Conservation (phyloP, 2,329 filamentous ascomycete genomes). For the Alternaria sp. region DNA sequence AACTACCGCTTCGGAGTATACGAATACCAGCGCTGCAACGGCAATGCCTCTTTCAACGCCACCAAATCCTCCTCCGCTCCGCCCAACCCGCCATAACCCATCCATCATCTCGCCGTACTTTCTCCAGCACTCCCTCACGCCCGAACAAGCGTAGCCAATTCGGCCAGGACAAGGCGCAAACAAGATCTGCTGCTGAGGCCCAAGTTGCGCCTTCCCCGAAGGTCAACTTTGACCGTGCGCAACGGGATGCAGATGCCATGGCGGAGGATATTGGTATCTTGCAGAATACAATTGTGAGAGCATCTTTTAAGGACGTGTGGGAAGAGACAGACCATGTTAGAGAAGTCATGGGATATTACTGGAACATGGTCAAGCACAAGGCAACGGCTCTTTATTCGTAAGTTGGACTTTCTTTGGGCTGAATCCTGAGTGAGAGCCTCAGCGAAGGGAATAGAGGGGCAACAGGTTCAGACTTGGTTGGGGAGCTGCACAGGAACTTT, state of each 20-base stretch:
- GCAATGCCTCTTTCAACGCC: slow-evolving; percentile 40
- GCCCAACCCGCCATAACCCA: slow-evolving; percentile 12
- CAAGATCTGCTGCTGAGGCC: slow-evolving; percentile 14
- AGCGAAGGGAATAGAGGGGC: background rate
- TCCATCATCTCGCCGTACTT: slow-evolving; percentile 22
- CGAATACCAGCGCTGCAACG: slow-evolving; percentile 35
- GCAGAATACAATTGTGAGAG: slow-evolving; percentile 32
- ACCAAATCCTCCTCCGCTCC: slow-evolving; percentile 12
- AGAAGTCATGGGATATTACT: slow-evolving; percentile 28
- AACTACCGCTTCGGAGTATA: slow-evolving; percentile 33
- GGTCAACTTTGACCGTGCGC: slow-evolving; percentile 11
- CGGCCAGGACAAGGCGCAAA: slow-evolving; percentile 19
- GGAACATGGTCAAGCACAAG: slow-evolving; percentile 30
- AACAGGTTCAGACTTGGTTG: background rate
- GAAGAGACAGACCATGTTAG: background rate
- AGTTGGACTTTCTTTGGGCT: slow-evolving; percentile 8
- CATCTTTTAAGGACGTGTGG: slow-evolving; percentile 24
- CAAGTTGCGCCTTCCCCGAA: slow-evolving; percentile 21
- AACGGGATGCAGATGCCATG: slow-evolving; percentile 17
- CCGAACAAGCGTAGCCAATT: slow-evolving; percentile 15
- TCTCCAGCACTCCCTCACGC: slow-evolving; percentile 36
- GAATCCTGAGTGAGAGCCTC: background rate
- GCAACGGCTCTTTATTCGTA: slow-evolving; percentile 29
- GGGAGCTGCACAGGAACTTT: background rate
- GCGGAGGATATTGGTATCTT: slow-evolving; percentile 36